These are phyloP conservation scores for Cornus kousa DNA, from an alignment of 148 eudicot genomes.

Conservation along the genomic window DNA sequence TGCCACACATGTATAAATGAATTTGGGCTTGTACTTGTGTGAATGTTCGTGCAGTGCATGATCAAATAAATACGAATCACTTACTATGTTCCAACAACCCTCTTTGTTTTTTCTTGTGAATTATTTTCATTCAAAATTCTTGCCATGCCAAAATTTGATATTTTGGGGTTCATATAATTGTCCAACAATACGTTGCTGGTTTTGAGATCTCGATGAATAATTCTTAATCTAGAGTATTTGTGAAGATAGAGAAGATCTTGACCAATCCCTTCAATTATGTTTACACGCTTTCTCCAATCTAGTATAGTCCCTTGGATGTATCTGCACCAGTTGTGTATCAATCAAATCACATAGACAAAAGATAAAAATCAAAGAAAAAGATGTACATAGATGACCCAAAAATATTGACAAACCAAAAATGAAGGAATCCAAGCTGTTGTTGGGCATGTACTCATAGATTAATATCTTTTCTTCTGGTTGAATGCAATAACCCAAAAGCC, in stretches of 20 bases:
- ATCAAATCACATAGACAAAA: neutral
- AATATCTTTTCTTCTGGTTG: neutral
- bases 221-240: neutral
- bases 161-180: neutral
- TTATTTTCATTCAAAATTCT: neutral
- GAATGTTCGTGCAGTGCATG: too few relatives aligned
- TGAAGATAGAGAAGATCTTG: neutral
- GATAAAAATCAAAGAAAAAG: neutral
- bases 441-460: neutral
- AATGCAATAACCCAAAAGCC: constrained; percentile 6
- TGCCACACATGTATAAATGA: too few relatives aligned
- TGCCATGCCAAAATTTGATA: neutral
- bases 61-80: neutral
- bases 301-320: neutral
- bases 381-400: neutral
- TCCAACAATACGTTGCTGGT: neutral
- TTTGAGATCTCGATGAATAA: neutral
- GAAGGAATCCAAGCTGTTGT: constrained; percentile 3
- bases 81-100: neutral
- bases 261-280: neutral
- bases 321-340: neutral
- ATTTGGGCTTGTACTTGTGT: neutral
- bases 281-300: neutral
- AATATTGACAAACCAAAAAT: neutral
- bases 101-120: neutral